Base-by-base conservation (phyloP, 73 alveolate genomes). In the Paramecium bursaria region DNA sequence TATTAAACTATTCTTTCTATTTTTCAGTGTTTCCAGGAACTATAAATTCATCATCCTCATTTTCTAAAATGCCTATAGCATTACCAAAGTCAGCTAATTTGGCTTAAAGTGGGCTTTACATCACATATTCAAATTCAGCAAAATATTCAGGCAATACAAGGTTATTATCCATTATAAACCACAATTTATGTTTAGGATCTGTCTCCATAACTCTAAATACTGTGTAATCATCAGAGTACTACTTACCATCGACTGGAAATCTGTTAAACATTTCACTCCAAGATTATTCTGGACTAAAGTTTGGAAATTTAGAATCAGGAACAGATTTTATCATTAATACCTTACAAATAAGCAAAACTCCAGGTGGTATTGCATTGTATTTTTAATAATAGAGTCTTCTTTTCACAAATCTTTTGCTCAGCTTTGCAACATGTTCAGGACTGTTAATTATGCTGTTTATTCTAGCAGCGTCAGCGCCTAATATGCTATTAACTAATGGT, bases 161-260 rank as follows among this genome's bases (percentile, higher is more conserved):
- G 57, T 92, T 87, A 51, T 92, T 93, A 57, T 94, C 98, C 5
- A 94, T 50, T 15, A 94, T 92, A 77, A 91, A 92, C 97, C 98
- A 94, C 73, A 92, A 31, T 42, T 90, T 86, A 47, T 92, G 91
- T 75, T 88, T 92, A 11, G 74, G 85, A 48, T 92, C 96, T 31
- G 74, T 67, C 46, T 92, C 97, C 50, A 77, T 86, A 0, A 86
- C 87, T 76, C 97, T 80, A 85, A 53, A 91, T 2, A 92, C 90
- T 0, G 95, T 86, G 57, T 89, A 74, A 61, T 73, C 91, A 35
- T 85, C 91, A 17, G 50, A 27, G 50, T 48, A 57, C 10, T 29
- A 21, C 77, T 51, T 79, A 3, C 60, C 73, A 44, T 91, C 94
- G 3, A 92, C 85, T 22, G 97, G 96, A 21, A 75, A 76, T 15